These are phyloP conservation scores for Cryptococcus wingfieldii DNA, from an alignment of 1,284 basidiomycete genomes.

Conservation along the genomic window DNA sequence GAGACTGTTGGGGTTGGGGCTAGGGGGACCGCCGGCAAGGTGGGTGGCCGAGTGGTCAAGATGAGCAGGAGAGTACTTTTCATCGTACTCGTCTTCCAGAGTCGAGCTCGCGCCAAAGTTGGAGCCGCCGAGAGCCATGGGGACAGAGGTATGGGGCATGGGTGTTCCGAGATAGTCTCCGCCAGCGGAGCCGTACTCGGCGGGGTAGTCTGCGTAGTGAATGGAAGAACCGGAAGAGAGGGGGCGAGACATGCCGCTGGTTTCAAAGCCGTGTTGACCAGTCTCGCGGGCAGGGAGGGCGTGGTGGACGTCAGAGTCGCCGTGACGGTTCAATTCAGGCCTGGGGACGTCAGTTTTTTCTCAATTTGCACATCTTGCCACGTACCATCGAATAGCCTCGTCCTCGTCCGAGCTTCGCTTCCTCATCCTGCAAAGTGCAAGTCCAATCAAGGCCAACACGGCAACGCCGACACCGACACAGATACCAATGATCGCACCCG, in stretches of 20 bases:
- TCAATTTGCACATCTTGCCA: background rate
- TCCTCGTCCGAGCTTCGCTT: constrained; percentile 37
- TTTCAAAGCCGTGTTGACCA: constrained; percentile 43
- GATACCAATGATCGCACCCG: constrained; percentile 46
- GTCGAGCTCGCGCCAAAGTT: constrained; percentile 25
- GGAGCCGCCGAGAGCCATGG: constrained; percentile 37
- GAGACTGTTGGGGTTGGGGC: constrained; percentile 8
- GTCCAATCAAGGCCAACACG: constrained; percentile 33
- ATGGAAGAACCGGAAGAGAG: constrained; percentile 31
- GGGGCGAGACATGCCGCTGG: constrained; percentile 35
- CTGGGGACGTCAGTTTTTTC: constrained; percentile 11
- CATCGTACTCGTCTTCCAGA: constrained; percentile 30
- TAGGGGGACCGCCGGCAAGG: background rate
- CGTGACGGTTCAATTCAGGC: constrained; percentile 49
- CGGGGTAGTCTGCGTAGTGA: constrained; percentile 16
- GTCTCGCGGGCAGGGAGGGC: constrained; percentile 45
- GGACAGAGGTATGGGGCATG: constrained; percentile 2
- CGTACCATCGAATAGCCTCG: constrained; percentile 48
- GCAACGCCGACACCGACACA: constrained; percentile 39
- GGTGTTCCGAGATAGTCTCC: constrained; percentile 7
- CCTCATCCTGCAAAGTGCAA: constrained; percentile 40
- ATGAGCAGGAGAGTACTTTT: constrained; percentile 14
- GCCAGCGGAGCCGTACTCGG: constrained; percentile 17
- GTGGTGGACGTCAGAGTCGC: constrained; percentile 42
- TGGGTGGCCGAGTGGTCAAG: background rate